These are phyloP conservation scores for Colletotrichum gloeosporioides DNA, from an alignment of 2,329 filamentous ascomycete species.

Conservation along the genomic window DNA sequence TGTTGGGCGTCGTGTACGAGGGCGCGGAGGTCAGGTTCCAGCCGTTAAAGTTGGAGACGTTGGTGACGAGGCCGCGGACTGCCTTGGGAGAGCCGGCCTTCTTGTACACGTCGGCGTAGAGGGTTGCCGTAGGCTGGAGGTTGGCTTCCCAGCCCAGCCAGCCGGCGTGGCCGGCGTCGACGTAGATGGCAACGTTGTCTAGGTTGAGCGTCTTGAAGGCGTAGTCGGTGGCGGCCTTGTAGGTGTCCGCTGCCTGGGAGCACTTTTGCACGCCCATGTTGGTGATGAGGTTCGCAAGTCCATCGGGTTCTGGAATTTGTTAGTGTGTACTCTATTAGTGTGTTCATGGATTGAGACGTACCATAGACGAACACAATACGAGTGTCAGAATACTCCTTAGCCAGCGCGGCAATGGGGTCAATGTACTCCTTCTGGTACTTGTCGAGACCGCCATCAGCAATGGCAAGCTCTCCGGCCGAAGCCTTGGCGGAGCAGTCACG, in stretches of 20 bases:
- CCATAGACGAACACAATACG: conserved; percentile 19
- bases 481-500: conserved; percentile 41
- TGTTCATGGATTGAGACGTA: conserved; percentile 6
- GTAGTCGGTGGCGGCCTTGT: conserved; percentile 36
- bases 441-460: conserved; percentile 32
- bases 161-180: conserved; percentile 42
- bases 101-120: conserved; percentile 34
- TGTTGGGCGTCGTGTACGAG: conserved; percentile 28
- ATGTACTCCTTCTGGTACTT: conserved; percentile 38
- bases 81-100: conserved; percentile 36
- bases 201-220: conserved; percentile 37
- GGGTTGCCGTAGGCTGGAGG: conserved; percentile 31
- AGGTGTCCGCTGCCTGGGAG: conserved; percentile 29
- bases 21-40: conserved; percentile 23
- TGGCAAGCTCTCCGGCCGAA: conserved; percentile 37
- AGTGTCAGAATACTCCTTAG: conserved; percentile 19
- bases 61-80: conserved; percentile 40
- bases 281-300: conserved; percentile 40
- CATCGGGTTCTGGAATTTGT: conserved; percentile 28
- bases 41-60: conserved; percentile 40
- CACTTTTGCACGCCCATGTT: conserved; percentile 36
- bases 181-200: conserved; percentile 40
- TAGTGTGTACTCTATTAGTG: no score
- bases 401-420: conserved; percentile 27
- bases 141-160: conserved; percentile 40